Evolutionary conservation across 1,139 yeast genomes (phyloP).

Genomic region (Geotrichum europaeum): DNA sequence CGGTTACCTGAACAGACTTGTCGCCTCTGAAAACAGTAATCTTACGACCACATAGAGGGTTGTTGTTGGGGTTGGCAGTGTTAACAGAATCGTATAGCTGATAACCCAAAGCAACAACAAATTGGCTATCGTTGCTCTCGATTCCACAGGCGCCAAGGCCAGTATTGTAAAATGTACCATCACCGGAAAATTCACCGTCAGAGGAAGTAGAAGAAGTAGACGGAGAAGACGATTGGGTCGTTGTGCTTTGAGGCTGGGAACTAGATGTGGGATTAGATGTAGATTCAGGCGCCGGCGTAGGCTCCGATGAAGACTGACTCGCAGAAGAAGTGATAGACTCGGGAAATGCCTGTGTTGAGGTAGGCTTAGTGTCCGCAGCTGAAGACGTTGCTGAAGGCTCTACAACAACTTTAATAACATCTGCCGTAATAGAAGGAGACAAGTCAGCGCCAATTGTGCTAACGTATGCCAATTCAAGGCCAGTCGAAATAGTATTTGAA

Average conservation of each 20-base stretch:
- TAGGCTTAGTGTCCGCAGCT: neutral
- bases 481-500: neutral
- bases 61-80: constrained; percentile 36
- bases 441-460: neutral
- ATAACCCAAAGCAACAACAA: constrained; percentile 39
- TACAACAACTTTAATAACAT: neutral
- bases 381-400: neutral
- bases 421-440: neutral
- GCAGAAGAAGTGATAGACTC: neutral
- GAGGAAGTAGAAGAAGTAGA: neutral
- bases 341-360: neutral
- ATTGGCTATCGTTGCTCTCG: constrained; percentile 43
- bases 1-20: constrained; percentile 45
- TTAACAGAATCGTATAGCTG: constrained; percentile 30
- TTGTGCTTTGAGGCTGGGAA: neutral
- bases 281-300: neutral
- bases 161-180: constrained; percentile 54
- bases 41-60: constrained; percentile 45
- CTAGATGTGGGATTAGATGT: neutral
- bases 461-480: neutral
- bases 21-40: constrained; percentile 42
- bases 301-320: neutral
- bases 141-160: constrained; percentile 62
- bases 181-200: constrained; percentile 37
- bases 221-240: neutral